Evolutionary conservation across 495 filamentous ascomycete species (phyloP).

Genomic region (Lasiosphaeria ovina): DNA sequence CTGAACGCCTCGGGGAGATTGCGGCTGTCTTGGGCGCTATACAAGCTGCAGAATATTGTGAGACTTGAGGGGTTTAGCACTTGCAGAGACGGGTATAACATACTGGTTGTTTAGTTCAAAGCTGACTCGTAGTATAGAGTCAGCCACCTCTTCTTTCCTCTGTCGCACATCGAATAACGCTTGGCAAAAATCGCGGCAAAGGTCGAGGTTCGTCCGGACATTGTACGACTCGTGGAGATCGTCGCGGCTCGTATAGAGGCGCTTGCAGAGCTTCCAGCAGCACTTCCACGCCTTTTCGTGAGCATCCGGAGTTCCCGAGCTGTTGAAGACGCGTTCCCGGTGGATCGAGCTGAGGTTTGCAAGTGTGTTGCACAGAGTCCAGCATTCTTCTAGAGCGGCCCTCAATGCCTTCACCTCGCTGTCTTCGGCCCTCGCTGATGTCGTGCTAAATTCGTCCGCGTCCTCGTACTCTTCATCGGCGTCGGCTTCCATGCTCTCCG

Average conservation of each 20-base stretch:
- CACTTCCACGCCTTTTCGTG: constrained; percentile 87
- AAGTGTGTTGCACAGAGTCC: constrained; percentile 90
- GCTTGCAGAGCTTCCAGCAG: constrained; percentile 88
- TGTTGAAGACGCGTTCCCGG: constrained; percentile 72
- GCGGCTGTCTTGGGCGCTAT: constrained; percentile 79
- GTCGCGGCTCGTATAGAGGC: constrained; percentile 76
- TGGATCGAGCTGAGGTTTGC: constrained; percentile 83
- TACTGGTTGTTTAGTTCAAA: constrained; percentile 92
- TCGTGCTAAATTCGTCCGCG: constrained; percentile 41
- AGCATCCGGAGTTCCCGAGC: constrained; percentile 63
- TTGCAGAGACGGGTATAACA: constrained; percentile 11
- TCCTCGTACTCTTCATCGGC: constrained; percentile 42
- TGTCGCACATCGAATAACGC: constrained; percentile 80
- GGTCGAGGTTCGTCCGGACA: constrained; percentile 73
- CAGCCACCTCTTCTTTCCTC: constrained; percentile 69
- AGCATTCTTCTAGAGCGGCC: constrained; percentile 81
- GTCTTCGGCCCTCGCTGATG: constrained; percentile 48
- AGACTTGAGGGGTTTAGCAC: constrained; percentile 8
- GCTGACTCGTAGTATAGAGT: constrained; percentile 85
- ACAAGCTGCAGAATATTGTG: constrained; percentile 52
- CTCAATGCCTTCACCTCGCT: constrained; percentile 69
- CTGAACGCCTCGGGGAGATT: constrained; percentile 83
- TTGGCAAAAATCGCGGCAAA: constrained; percentile 90
- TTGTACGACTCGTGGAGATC: constrained; percentile 66
- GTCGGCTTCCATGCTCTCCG: constrained; percentile 43